Evolutionary conservation across 139 green algal genomes (phyloP), one percentile per base, ranked within the genome.

Genomic region (Chlorella ohadii): DNA sequence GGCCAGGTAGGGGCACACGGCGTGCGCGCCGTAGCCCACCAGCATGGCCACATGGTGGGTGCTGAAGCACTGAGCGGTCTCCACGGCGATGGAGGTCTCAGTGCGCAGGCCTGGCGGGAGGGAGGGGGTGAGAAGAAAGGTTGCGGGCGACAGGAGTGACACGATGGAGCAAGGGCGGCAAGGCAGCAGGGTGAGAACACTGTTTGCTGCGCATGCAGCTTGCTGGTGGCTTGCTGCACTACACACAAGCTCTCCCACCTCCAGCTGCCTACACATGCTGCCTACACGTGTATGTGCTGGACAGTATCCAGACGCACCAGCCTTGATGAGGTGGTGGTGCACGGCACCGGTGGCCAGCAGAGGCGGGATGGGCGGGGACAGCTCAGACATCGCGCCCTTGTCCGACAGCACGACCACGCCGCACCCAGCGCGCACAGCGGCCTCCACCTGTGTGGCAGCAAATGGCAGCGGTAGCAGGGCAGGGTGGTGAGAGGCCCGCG

Each of bases 261-360:
- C n/a, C n/a, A n/a, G n/a, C n/a, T n/a, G n/a, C n/a, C n/a, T n/a
- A n/a, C n/a, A n/a, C n/a, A n/a, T 15, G 65, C 0, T 22, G 12
- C 25, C 7, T 12, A n/a, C n/a, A n/a, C n/a, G n/a, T n/a, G n/a
- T n/a, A n/a, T n/a, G n/a, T n/a, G n/a, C n/a, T n/a, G n/a, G n/a
- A n/a, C n/a, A n/a, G n/a, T n/a, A n/a, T n/a, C n/a, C n/a, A n/a
- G 19, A 17, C 59, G n/a, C 67, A 89, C 93, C 90, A 28, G 80
- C 79, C 13, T 63, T 71, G 91, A 99, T 99, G 61, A 99, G 94
- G 92, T 99, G 95, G 90, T 99, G 97, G 91, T 99, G 97, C 74
- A 99, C 96, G 1, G 97, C 95, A 27, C 97, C 97, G 13, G 95
- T 92, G 0, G 95, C 97, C 77, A 99, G 89, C 82, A 99, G 92